Percentiles rank a stretch among this genome's conserved stretches.
Evolutionary conservation across 164 flowering plant species (phyloP).

Genomic region (Chimonanthus praecox): DNA sequence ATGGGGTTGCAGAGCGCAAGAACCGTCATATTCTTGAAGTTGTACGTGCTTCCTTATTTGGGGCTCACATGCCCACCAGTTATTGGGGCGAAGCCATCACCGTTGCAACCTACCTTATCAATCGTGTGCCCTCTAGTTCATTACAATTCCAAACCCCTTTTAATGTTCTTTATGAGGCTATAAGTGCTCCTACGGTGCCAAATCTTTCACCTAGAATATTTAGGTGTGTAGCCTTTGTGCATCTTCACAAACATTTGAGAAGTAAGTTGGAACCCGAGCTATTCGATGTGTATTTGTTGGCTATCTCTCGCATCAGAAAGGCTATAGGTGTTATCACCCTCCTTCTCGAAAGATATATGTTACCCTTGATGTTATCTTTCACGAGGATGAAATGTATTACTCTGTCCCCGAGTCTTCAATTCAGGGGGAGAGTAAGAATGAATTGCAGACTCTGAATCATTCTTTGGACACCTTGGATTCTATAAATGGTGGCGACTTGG

Average conservation of each 20-base stretch:
- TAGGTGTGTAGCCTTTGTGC: slow-evolving; percentile 5
- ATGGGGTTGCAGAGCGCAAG: slow-evolving; percentile 14
- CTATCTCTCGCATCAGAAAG: neutral
- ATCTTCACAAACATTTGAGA: slow-evolving; percentile 2
- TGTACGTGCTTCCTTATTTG: slow-evolving; percentile 7
- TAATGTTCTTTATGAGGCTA: neutral
- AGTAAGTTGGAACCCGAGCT: neutral
- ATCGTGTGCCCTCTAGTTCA: slow-evolving; percentile 2
- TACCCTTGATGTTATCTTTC: neutral
- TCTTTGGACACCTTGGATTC: neutral
- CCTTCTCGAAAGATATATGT: neutral
- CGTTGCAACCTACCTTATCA: slow-evolving; percentile 4
- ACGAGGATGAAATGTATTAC: neutral
- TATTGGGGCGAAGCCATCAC: slow-evolving; percentile 9
- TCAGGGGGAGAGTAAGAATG: too few relatives aligned
- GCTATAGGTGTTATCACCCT: slow-evolving; percentile 1
- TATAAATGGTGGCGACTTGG: neutral
- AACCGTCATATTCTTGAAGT: slow-evolving; percentile 15
- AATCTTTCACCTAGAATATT: neutral
- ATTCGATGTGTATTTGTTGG: slow-evolving; percentile 1
- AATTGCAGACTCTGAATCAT: neutral
- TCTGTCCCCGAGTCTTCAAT: neutral
- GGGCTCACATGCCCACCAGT: slow-evolving; percentile 4
- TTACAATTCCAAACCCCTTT: neutral
- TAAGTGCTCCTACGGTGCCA: neutral